Evolutionary conservation across 139 green algal species (phyloP), one percentile per base, ranked within the genome.

Genomic region (Chlorella sp.): DNA sequence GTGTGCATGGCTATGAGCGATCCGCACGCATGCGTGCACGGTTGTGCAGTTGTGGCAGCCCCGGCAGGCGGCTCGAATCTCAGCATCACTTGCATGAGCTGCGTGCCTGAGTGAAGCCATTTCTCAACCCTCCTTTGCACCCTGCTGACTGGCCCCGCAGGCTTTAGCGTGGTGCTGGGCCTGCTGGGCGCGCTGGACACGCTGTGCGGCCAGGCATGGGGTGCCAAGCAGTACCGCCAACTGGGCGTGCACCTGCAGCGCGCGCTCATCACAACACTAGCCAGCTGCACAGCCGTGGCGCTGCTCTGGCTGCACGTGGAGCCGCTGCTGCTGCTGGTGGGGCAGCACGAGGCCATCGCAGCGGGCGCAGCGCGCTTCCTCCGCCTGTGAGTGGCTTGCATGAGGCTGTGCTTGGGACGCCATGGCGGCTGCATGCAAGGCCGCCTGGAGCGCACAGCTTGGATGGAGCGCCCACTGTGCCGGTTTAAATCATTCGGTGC

Each of bases 201-300:
- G 23, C 78, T 96, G 32, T 93, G 87, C 74, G 90, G 91, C 2
- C 93, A 97, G 88, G 93, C 90, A 0, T 96, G 87, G 79, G 94
- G 94, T 16, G 94, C 94, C 0, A 81, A 86, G 1, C 90, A 93
- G 79, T 96, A 95, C 89, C 38, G 34, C 4, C 80, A 84, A 18
- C 56, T 96, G 71, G 94, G 94, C n/a, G 51, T 93, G 20, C 69
- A 92, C 11, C 84, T 96, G 55, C 94, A 97, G 87, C 44, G 47
- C 23, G 67, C 80, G 34, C 68, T 96, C 79, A 57, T 95, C 17
- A 86, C 96, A 11, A 92, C 90, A 34, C 86, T 83, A 73, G 57
- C 83, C 11, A 88, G 86, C 12, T 89, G 87, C 44, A 23, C 89
- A 0, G 72, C 82, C 21, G 80, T 97, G 13, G 25, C 69, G 18